A percentile compares a stretch with the other conserved stretches of the same genome.
These are phyloP conservation scores for Citrus australasica DNA, from an alignment of 345 rosid genomes.

Conservation along the genomic window DNA sequence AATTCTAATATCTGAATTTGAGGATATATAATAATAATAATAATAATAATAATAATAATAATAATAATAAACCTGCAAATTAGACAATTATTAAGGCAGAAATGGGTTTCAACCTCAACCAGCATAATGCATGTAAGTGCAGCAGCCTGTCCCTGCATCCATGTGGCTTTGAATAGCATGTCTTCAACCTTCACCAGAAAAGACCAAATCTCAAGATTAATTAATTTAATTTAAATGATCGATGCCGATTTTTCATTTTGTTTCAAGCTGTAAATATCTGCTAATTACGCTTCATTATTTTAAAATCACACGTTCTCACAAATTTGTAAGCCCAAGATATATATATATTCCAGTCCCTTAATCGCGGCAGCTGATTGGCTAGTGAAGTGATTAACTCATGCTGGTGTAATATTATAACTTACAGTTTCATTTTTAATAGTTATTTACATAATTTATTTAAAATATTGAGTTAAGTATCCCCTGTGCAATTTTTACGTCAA, in stretches of 20 bases:
- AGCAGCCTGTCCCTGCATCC: constrained; percentile 7
- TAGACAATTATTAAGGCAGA: neutral
- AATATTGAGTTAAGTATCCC: no score
- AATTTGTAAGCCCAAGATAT: neutral
- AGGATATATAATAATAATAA: no score
- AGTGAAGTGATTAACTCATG: no score
- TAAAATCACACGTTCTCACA: neutral
- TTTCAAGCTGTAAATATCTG: neutral
- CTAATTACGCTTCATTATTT: constrained; percentile 10
- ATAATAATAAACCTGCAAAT: neutral
- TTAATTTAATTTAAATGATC: neutral
- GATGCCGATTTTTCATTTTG: neutral
- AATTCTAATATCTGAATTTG: neutral
- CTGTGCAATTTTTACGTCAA: neutral
- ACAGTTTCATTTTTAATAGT: neutral
- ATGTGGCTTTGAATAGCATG: constrained; percentile 22
- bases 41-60: no score
- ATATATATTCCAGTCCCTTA: constrained; percentile 1
- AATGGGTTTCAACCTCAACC: neutral
- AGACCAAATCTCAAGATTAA: constrained; percentile 10
- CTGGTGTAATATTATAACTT: neutral
- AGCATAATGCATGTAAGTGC: neutral
- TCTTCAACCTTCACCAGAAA: constrained; percentile 22
- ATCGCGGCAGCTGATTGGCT: neutral
- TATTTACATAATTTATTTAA: no score